Conservation (phyloP, 805 yeast species). For the Suhomyces xylopsoci region DNA sequence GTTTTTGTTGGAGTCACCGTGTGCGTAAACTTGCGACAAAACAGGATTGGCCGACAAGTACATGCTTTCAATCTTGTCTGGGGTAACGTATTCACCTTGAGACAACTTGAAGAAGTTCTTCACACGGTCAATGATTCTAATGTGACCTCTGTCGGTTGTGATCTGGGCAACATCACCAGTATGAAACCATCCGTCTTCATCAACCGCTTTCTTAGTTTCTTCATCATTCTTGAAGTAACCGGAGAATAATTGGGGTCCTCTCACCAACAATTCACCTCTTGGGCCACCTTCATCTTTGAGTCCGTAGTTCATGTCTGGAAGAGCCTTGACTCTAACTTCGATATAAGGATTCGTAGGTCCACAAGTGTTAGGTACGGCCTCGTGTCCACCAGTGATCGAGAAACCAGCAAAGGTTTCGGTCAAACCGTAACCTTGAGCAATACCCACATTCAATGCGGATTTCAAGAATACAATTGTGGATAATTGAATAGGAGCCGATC, state of each 20-base stretch:
- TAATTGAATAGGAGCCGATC: conserved; percentile 25
- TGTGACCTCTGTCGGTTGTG: conserved; percentile 14
- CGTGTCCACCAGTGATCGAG: conserved; percentile 14
- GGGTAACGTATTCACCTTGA: conserved; percentile 31
- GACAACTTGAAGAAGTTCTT: conserved; percentile 33
- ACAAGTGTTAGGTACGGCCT: conserved; percentile 22
- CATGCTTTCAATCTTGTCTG: conserved; percentile 27
- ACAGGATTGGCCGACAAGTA: conserved; percentile 20
- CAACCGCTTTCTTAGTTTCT: conserved; percentile 20
- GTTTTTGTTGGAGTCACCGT: conserved; percentile 23
- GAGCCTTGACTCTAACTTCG: conserved; percentile 20
- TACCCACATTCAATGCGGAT: conserved; percentile 22
- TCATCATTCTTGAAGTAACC: conserved; percentile 25
- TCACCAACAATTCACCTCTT: conserved; percentile 24
- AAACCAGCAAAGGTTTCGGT: conserved; percentile 29
- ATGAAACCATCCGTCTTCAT: conserved; percentile 25
- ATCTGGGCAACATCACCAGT: conserved; percentile 24
- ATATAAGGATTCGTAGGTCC: conserved; percentile 17
- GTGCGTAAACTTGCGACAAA: conserved; percentile 18
- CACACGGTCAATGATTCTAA: conserved; percentile 28
- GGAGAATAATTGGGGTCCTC: conserved; percentile 24
- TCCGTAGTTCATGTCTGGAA: conserved; percentile 24
- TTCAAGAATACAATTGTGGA: conserved; percentile 21
- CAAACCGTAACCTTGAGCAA: conserved; percentile 35
- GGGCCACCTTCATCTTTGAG: conserved; percentile 22